Evolutionary conservation across 768 basidiomycete genomes (phyloP).

Genomic region (Suillus clintonianus): DNA sequence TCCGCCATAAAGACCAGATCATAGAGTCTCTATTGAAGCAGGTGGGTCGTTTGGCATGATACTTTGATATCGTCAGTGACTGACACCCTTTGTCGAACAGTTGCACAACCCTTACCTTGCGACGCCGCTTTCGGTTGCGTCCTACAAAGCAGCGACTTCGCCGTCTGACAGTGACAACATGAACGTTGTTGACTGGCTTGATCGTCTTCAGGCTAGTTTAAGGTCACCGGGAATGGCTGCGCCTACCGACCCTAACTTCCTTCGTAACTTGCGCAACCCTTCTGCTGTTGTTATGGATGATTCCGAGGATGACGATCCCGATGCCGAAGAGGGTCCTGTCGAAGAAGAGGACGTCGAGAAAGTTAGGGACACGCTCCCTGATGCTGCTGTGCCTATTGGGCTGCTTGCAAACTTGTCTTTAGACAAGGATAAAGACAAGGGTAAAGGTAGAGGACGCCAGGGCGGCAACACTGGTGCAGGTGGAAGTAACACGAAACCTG

Average conservation of each 20-base stretch:
- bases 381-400: conserved; percentile 73
- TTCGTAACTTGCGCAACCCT: conserved; percentile 35
- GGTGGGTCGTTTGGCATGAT: conserved; percentile 37
- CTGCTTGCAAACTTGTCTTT: conserved; percentile 73
- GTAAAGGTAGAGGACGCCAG: conserved; percentile 39
- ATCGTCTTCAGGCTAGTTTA: conserved; percentile 64
- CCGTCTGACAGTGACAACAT: conserved; percentile 71
- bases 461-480: conserved; percentile 8
- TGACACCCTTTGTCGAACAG: conserved; percentile 35
- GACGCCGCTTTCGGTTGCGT: conserved; percentile 76
- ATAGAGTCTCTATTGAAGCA: conserved; percentile 86
- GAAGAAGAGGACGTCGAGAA: conserved; percentile 48
- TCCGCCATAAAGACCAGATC: conserved; percentile 84
- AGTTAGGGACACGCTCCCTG: conserved; percentile 55
- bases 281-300: conserved; percentile 34
- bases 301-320: conserved; percentile 41
- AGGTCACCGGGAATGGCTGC: conserved; percentile 47
- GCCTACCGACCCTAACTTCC: conserved; percentile 25
- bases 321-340: conserved; percentile 30
- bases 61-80: neutral
- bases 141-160: conserved; percentile 76
- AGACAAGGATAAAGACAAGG: conserved; percentile 50
- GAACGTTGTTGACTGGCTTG: conserved; percentile 75
- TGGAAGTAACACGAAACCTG: conserved; percentile 29
- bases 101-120: conserved; percentile 81